phyloP scores from a whole-genome alignment of 768 basidiomycete genomes.

The Leccinum uliginosum region DNA sequence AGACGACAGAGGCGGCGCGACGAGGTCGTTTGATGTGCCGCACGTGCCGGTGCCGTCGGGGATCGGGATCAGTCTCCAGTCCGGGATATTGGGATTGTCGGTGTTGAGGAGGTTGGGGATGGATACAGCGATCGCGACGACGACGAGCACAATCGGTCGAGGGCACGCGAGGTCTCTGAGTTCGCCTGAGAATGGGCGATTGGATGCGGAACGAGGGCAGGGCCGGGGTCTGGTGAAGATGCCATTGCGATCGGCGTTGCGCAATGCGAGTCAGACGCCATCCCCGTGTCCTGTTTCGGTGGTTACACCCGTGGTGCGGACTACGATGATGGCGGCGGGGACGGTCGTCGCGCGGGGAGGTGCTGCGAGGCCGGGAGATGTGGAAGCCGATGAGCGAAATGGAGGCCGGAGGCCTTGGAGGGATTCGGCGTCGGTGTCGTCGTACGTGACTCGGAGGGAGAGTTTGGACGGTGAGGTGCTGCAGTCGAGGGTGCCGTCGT shows the following conservation, averaged over 20 bases:
- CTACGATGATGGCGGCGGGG: too few species aligned
- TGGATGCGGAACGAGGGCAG: background rate
- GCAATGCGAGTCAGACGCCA: slow-evolving; percentile 46
- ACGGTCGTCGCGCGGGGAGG: too few species aligned
- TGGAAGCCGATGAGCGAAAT: background rate
- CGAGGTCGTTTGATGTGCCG: too few species aligned
- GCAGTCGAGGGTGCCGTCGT: too few species aligned
- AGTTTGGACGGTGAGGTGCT: too few species aligned
- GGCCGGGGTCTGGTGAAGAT: slow-evolving; percentile 18
- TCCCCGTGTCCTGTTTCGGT: slow-evolving; percentile 33
- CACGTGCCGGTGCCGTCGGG: background rate
- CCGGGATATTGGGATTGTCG: too few species aligned
- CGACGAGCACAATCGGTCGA: background rate
- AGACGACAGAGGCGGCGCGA: too few species aligned
- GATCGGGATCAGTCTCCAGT: background rate
- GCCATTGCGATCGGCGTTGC: slow-evolving; percentile 62
- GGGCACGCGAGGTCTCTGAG: slow-evolving; percentile 2
- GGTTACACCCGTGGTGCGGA: background rate
- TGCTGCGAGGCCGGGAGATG: too few species aligned
- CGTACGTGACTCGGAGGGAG: too few species aligned
- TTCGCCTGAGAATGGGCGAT: background rate
- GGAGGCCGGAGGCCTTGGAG: background rate
- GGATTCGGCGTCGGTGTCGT: too few species aligned
- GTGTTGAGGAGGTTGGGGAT: background rate
- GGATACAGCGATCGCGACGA: background rate